phyloP scores from a whole-genome alignment of 2,329 filamentous ascomycete species.

The Clarireedia paspali region DNA sequence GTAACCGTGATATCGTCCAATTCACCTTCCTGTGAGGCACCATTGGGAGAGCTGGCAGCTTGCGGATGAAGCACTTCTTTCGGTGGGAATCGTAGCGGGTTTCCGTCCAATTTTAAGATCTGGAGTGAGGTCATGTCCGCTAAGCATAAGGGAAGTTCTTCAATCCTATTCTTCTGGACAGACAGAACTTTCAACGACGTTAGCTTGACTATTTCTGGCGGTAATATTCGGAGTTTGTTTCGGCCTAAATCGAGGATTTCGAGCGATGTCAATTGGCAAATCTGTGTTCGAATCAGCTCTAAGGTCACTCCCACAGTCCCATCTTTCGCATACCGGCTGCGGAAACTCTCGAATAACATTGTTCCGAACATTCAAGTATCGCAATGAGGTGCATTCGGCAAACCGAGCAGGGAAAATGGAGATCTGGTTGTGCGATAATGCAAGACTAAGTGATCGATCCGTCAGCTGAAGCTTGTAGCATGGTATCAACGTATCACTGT shows the following conservation, averaged over 20 bases:
- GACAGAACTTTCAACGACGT: constrained; percentile 84
- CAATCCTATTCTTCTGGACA: constrained; percentile 78
- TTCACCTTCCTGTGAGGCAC: constrained; percentile 47
- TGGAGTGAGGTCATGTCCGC: constrained; percentile 87
- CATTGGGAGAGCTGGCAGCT: constrained; percentile 45
- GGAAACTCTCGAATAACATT: constrained; percentile 65
- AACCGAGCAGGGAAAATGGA: constrained; percentile 63
- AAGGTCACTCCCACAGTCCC: neutral
- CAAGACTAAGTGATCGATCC: constrained; percentile 46
- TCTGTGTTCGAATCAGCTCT: constrained; percentile 39
- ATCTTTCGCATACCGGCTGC: constrained; percentile 43
- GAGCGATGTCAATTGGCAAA: constrained; percentile 77
- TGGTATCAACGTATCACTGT: neutral
- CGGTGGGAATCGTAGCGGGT: constrained; percentile 75
- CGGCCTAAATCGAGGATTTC: constrained; percentile 90
- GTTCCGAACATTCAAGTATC: constrained; percentile 74
- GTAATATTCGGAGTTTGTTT: constrained; percentile 73
- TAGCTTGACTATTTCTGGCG: constrained; percentile 71
- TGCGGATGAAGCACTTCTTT: constrained; percentile 57
- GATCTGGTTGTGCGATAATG: constrained; percentile 73
- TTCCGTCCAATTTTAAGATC: constrained; percentile 83
- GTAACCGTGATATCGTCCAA: constrained; percentile 54
- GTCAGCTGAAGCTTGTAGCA: constrained; percentile 18
- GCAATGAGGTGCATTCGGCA: constrained; percentile 66
- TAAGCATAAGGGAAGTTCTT: constrained; percentile 73